Evolutionary conservation across 257 asterid species (phyloP).

Genomic region (Nicotiana otophora): DNA sequence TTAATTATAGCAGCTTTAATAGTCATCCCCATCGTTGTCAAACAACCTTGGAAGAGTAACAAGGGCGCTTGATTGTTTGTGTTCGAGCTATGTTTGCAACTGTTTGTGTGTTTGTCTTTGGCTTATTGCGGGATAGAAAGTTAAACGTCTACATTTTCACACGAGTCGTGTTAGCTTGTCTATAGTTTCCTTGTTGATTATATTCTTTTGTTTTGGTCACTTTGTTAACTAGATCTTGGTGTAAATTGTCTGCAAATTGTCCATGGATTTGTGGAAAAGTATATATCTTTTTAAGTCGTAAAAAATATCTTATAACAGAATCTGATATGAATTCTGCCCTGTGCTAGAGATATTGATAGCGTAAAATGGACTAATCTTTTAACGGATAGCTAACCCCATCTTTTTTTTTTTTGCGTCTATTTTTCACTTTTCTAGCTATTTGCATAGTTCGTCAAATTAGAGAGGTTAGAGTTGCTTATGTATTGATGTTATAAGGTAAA

Average conservation of each 20-base stretch:
- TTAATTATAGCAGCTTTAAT: conserved; percentile 33
- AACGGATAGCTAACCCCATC: background rate
- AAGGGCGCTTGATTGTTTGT: conserved; percentile 32
- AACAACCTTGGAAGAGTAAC: conserved; percentile 51
- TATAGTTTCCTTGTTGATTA: background rate
- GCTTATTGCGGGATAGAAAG: background rate
- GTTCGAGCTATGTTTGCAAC: conserved; percentile 1
- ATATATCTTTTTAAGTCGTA: background rate
- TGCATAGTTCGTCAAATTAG: background rate
- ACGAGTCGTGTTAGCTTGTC: background rate
- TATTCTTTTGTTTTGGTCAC: background rate
- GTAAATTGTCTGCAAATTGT: background rate
- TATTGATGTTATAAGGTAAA: background rate
- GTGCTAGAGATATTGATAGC: too few relatives aligned
- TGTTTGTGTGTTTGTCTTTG: background rate
- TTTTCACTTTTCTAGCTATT: background rate
- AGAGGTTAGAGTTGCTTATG: background rate
- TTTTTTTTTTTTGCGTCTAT: background rate
- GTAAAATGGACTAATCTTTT: background rate
- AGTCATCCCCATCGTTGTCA: conserved; percentile 23
- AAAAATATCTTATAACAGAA: background rate
- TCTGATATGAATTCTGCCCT: background rate
- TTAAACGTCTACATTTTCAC: background rate
- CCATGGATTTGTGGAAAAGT: background rate
- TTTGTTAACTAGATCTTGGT: background rate